Percentiles rank a stretch among this genome's conserved stretches.
Evolutionary conservation across 2,329 filamentous ascomycete species (phyloP).

Genomic region (Elsinoe fawcettii): DNA sequence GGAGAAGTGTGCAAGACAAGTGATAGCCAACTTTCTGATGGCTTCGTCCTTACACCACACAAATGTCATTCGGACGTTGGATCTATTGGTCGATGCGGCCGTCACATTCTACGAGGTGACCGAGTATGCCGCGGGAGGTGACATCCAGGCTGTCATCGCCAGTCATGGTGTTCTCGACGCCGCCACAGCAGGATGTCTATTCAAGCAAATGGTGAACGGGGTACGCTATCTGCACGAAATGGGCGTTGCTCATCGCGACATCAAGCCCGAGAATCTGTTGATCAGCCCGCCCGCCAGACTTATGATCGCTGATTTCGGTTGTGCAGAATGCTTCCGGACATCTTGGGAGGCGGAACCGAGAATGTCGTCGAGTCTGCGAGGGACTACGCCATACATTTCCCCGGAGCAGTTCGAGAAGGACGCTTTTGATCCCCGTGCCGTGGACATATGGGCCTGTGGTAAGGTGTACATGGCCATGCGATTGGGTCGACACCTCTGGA

Average conservation of each 20-base stretch:
- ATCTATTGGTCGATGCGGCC: too few species aligned
- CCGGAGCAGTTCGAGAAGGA: conserved; percentile 66
- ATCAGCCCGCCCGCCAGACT: conserved; percentile 71
- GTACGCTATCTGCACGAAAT: conserved; percentile 73
- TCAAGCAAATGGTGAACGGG: conserved; percentile 81
- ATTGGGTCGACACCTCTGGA: conserved; percentile 67
- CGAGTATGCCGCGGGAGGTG: too few species aligned
- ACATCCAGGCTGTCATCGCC: too few species aligned
- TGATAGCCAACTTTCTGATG: too few species aligned
- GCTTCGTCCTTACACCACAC: too few species aligned
- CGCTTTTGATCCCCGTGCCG: conserved; percentile 63
- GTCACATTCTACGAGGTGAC: too few species aligned
- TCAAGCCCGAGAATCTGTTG: conserved; percentile 82
- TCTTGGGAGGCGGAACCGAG: conserved; percentile 62
- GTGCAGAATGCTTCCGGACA: conserved; percentile 77
- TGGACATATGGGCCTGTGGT: conserved; percentile 81
- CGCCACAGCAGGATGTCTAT: conserved; percentile 54
- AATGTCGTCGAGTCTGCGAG: conserved; percentile 76
- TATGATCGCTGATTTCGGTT: conserved; percentile 88
- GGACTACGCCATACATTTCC: conserved; percentile 78
- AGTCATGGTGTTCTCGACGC: too few species aligned
- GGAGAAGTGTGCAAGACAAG: too few species aligned
- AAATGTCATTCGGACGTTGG: too few species aligned
- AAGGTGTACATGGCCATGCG: conserved; percentile 74
- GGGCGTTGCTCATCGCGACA: conserved; percentile 82